Conservation (phyloP, 2,329 filamentous ascomycete species). For the Diaporthe sp. region DNA sequence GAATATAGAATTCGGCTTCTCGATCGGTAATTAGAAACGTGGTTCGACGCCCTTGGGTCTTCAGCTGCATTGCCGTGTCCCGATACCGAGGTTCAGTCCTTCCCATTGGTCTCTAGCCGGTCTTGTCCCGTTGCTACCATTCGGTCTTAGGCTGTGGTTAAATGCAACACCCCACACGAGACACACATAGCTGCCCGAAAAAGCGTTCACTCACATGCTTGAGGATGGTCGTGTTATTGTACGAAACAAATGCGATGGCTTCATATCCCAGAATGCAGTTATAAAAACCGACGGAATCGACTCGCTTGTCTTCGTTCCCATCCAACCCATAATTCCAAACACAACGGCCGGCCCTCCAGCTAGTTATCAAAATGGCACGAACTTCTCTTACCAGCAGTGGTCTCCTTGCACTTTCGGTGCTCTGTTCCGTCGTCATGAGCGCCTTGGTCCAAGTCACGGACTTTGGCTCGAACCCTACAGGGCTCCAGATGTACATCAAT, state of each 20-base stretch:
- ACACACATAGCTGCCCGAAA: background rate
- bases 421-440: background rate
- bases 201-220: background rate
- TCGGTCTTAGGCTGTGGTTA: conserved; percentile 30
- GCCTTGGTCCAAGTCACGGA: conserved; percentile 40
- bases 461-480: conserved; percentile 52
- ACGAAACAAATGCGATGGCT: background rate
- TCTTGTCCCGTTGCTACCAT: conserved; percentile 16
- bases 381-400: background rate
- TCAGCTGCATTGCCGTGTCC: conserved; percentile 20
- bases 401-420: background rate
- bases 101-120: conserved; percentile 20
- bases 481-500: conserved; percentile 58
- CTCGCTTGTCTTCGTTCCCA: background rate
- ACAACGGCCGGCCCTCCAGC: no score
- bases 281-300: background rate
- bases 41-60: background rate
- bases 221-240: background rate
- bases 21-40: background rate
- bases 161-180: conserved; percentile 24
- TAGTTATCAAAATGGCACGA: background rate
- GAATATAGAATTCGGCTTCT: background rate
- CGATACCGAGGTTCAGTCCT: conserved; percentile 15
- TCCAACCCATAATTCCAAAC: background rate
- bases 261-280: background rate